A percentile compares a stretch with the other conserved stretches of the same genome.
Conservation (phyloP, 805 yeast genomes). For the Metschnikowia gruessii region DNA sequence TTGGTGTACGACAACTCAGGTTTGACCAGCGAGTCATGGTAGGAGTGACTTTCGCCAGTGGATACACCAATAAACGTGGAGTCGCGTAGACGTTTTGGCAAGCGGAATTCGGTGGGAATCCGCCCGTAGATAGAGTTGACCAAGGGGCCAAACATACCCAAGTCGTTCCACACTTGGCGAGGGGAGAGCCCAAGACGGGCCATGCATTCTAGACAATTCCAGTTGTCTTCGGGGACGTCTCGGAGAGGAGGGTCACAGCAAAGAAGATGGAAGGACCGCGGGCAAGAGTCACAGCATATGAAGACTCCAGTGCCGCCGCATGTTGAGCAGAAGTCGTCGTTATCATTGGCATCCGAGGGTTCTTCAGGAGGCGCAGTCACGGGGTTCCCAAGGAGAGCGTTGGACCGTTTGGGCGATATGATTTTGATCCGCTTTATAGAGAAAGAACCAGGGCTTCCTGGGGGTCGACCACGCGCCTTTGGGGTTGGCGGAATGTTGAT, state of each 20-base stretch:
- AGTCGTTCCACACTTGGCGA: conserved; percentile 25
- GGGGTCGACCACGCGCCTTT: neutral
- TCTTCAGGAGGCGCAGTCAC: conserved; percentile 12
- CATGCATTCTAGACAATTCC: conserved; percentile 83
- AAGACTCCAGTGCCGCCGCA: conserved; percentile 90
- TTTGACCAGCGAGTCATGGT: conserved; percentile 48
- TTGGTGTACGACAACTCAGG: conserved; percentile 46
- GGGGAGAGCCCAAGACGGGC: conserved; percentile 37
- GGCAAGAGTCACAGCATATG: conserved; percentile 92
- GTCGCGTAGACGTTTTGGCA: conserved; percentile 70
- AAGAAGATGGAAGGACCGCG: conserved; percentile 84
- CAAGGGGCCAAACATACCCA: conserved; percentile 55
- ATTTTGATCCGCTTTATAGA: conserved; percentile 25
- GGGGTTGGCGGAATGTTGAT: conserved; percentile 8
- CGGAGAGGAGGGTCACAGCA: conserved; percentile 90
- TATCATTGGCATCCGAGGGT: conserved; percentile 31
- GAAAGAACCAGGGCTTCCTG: conserved; percentile 7
- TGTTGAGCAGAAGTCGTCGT: conserved; percentile 88
- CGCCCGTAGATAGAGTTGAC: conserved; percentile 64
- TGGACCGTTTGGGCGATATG: conserved; percentile 32
- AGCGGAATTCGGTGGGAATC: conserved; percentile 38
- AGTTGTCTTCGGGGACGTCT: conserved; percentile 80
- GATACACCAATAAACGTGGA: conserved; percentile 64
- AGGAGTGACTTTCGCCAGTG: conserved; percentile 69
- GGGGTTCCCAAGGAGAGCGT: conserved; percentile 21